phyloP scores from a whole-genome alignment of 2,329 filamentous ascomycete genomes.

The Phaeosphaeria sp. region DNA sequence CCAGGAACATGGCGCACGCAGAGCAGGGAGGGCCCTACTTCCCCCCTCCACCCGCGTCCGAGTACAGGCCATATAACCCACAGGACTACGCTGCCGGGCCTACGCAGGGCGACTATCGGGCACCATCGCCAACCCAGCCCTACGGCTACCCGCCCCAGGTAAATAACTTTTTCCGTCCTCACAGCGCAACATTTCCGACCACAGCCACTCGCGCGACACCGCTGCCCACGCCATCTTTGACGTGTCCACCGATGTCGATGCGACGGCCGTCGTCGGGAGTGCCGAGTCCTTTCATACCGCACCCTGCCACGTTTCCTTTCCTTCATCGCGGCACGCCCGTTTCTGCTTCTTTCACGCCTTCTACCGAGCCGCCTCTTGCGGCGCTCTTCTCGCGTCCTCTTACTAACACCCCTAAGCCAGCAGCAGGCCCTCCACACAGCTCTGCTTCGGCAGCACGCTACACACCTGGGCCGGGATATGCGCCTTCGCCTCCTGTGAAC shows the following conservation, averaged over 20 bases:
- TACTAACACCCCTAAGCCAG: constrained; percentile 44
- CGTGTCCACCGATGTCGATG: constrained; percentile 28
- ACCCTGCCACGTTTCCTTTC: constrained; percentile 22
- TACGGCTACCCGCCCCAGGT: constrained; percentile 45
- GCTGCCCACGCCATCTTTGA: constrained; percentile 13
- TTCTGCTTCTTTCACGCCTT: constrained; percentile 39
- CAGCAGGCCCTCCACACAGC: constrained; percentile 10
- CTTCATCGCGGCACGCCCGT: constrained; percentile 40
- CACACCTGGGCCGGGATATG: constrained; percentile 40
- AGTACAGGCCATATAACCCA: constrained; percentile 46
- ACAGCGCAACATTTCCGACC: constrained; percentile 34
- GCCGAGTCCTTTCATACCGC: constrained; percentile 22
- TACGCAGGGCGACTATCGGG: constrained; percentile 27
- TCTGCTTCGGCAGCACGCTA: constrained; percentile 38
- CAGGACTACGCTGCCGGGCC: constrained; percentile 39
- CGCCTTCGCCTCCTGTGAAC: constrained; percentile 35
- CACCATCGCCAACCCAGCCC: constrained; percentile 32
- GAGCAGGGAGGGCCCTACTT: constrained; percentile 39
- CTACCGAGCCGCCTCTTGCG: constrained; percentile 46
- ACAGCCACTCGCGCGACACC: constrained; percentile 28
- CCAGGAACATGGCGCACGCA: constrained; percentile 33
- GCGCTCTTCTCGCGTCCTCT: constrained; percentile 36
- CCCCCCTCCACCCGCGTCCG: constrained; percentile 40
- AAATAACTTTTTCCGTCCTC: constrained; percentile 43
- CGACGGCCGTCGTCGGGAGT: constrained; percentile 27